Evolutionary conservation across 2,329 filamentous ascomycete genomes (phyloP), one percentile per base, ranked within the genome.

Genomic region (Massarina eburnea): DNA sequence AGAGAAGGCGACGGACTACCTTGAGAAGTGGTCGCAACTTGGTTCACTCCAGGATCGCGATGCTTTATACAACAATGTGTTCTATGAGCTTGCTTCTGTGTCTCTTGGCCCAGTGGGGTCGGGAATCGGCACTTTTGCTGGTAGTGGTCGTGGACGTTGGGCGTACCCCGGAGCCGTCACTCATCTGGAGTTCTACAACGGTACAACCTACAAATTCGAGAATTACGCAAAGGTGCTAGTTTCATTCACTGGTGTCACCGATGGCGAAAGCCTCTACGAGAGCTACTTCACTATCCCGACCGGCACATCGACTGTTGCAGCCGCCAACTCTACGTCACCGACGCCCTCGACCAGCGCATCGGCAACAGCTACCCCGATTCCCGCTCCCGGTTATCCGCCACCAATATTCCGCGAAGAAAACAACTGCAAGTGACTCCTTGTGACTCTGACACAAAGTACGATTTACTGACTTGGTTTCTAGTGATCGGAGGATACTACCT

Each of bases 11-110:
- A 72, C 73, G 5, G 71, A 71, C 1, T 79, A 73, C 48, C 67
- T 83, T 15, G 68, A 76, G 33, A 69, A 77, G 2, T 75, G 73
- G 60, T 72, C 75, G 8, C 67, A 75, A 39, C 70, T 68, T 41
- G 76, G 78, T 44, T 70, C 64, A 21, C 72, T 76, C 22, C 81
- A 84, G 51, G 81, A 84, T 51, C 72, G 71, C 1, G 81, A 84
- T 65, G 80, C 80, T 20, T 70, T 81, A 49, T 84, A 77, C 66
- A 77, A 76, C 61, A 73, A 73, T 43, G 56, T 76, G 8, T 77
- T 77, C 56, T 76, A 76, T 46, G 62, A 72, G 22, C 62, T 76
- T 14, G 70, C 71, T 0, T 67, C 70, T n/a, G 68, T 76, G 1
- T 69, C 71, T 22, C 59, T 75, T 0, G 75, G 73, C 2, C 49